Base-by-base conservation (phyloP, 345 rosid genomes). In the Turritis glabra region DNA sequence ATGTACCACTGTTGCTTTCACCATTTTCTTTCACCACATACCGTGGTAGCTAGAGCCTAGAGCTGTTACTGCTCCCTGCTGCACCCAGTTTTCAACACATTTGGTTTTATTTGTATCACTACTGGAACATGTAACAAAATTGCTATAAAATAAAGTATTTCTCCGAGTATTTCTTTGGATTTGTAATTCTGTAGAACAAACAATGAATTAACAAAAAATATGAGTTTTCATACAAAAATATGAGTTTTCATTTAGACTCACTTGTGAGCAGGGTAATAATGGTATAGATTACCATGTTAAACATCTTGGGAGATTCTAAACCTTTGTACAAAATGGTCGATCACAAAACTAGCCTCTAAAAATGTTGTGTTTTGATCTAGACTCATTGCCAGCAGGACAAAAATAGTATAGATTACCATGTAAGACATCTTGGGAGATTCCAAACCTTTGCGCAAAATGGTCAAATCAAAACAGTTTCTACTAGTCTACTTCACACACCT, bases 21-120 rank as follows among this genome's bases (percentile, higher is more conserved):
- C 98, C 98, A 3, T 92, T 88, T 84, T 95, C 98, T 14, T 95
- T 86, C 83, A 62, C 85, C 44, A 90, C 97, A 0, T 90, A 92
- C 77, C 89, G 97, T 8, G 99, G 99, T 53, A 90, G 97, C 87
- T 95, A 84, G 41, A 58, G 26, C 52, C 87, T 95, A 84, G 41
- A 58, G 26, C 52, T 40, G 37, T 13, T 51, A 35, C 51, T 9
- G 52, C 12, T 46, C 19, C n/a, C 23, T 60, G 38, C 35, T 46
- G 44, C 27, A 23, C 17, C 61, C 22, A 19, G 30, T 26, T 55
- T 48, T 23, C 51, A 53, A 10, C 13, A 30, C 52, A 69, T 19
- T 51, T 61, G 63, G 74, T 44, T 41, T 44, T 64, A 40, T 68
- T 44, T n/a, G 55, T 19, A 53, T 53, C 3, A n/a, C 8, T 5